These are phyloP conservation scores for Fremontodendron californicum DNA, from an alignment of 345 rosid species.

Conservation along the genomic window DNA sequence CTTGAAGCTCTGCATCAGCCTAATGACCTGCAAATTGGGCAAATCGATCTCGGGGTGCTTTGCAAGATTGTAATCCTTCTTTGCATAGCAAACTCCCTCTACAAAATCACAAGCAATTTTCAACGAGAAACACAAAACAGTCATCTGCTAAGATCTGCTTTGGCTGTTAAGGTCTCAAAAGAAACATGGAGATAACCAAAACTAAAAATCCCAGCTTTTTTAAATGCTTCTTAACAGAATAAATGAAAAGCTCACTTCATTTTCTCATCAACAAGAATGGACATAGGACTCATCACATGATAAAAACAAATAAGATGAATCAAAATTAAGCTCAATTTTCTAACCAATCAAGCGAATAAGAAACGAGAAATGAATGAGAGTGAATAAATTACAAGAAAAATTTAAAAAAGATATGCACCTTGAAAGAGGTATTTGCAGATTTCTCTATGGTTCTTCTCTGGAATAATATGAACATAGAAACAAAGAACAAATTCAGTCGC, in stretches of 20 bases:
- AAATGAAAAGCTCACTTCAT: not conserved
- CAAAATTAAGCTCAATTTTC: not conserved
- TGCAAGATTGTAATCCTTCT: conserved; percentile 71
- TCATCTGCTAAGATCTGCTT: not conserved
- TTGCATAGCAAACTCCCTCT: conserved; percentile 80
- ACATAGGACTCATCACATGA: not conserved
- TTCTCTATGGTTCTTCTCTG: no score
- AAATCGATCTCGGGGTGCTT: no score
- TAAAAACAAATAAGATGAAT: no score
- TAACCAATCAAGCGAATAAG: not conserved
- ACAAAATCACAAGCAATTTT: not conserved
- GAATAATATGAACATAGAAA: conserved; percentile 45
- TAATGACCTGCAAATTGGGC: no score
- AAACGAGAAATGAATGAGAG: not conserved
- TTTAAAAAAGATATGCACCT: conserved; percentile 26
- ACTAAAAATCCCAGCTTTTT: not conserved
- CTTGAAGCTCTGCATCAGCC: no score
- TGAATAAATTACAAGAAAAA: not conserved
- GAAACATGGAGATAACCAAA: not conserved
- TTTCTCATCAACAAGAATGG: not conserved
- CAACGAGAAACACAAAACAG: not conserved
- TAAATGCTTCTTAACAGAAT: not conserved
- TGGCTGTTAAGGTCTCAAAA: not conserved
- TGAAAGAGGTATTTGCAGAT: no score
- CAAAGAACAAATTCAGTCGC: not conserved